Evolutionary conservation across 352 stramenopile species (phyloP).

Genomic region (Pythium insidiosum): DNA sequence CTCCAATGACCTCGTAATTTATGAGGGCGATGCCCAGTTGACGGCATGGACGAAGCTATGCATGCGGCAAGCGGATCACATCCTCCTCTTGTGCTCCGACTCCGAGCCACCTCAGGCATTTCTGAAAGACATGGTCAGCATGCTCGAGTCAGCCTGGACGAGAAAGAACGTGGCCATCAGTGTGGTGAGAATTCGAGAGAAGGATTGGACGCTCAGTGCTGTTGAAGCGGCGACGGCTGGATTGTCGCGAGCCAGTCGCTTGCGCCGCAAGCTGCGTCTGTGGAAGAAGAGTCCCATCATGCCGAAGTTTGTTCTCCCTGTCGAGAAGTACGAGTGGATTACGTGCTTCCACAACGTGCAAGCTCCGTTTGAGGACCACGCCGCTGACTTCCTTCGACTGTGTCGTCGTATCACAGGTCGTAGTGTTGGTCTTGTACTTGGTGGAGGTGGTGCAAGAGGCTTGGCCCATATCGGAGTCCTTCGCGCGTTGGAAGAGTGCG

Average conservation of each 20-base stretch:
- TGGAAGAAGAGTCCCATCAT: slow-evolving; percentile 50
- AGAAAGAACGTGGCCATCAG: slow-evolving; percentile 68
- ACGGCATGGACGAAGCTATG: slow-evolving; percentile 80
- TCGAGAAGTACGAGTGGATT: slow-evolving; percentile 86
- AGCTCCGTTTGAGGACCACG: slow-evolving; percentile 64
- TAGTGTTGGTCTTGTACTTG: slow-evolving; percentile 90
- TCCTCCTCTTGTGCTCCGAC: slow-evolving; percentile 76
- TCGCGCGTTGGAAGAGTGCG: slow-evolving; percentile 87
- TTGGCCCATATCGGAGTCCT: slow-evolving; percentile 93
- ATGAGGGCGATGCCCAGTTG: slow-evolving; percentile 63
- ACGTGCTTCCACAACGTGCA: slow-evolving; percentile 83
- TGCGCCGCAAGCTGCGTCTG: slow-evolving; percentile 55
- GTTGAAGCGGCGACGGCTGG: slow-evolving; percentile 40
- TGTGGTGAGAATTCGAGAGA: slow-evolving; percentile 68
- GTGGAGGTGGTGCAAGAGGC: slow-evolving; percentile 89
- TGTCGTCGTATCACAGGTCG: slow-evolving; percentile 88
- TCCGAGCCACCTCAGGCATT: slow-evolving; percentile 53
- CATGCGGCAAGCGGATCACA: slow-evolving; percentile 78
- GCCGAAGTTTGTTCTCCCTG: slow-evolving; percentile 57
- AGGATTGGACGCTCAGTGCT: slow-evolving; percentile 63
- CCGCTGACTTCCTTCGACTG: slow-evolving; percentile 76
- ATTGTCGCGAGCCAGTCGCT: slow-evolving; percentile 33
- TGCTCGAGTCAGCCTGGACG: slow-evolving; percentile 61
- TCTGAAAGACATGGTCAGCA: slow-evolving; percentile 60
- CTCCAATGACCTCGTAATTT: slow-evolving; percentile 70